Percentiles rank a stretch among this genome's conserved stretches.
Evolutionary conservation across 2,329 filamentous ascomycete species (phyloP).

Genomic region (Calonectria honghensis): DNA sequence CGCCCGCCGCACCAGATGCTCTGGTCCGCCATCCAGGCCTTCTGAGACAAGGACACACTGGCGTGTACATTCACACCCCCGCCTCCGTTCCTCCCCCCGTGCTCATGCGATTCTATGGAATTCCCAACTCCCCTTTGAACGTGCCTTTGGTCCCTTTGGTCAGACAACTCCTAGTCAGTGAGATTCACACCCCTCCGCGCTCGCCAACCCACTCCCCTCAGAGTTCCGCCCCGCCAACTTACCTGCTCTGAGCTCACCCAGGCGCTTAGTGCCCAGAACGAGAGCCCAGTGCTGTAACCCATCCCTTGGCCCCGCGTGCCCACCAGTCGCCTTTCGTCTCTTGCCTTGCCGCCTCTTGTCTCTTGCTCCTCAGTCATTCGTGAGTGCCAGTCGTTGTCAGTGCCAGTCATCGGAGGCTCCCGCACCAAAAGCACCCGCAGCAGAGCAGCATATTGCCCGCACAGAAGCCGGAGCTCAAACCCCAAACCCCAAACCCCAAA

Average conservation of each 20-base stretch:
- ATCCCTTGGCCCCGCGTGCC: constrained; percentile 32
- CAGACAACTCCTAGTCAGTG: constrained; percentile 10
- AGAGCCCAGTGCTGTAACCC: constrained; percentile 20
- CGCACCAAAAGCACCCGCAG: constrained; percentile 10
- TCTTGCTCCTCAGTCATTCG: constrained; percentile 19
- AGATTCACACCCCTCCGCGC: constrained; percentile 25
- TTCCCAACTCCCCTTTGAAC: constrained; percentile 45
- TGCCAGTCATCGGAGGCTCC: constrained; percentile 18
- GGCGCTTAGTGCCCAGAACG: constrained; percentile 31
- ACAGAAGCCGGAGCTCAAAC: constrained; percentile 15
- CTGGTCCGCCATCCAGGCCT: constrained; percentile 39
- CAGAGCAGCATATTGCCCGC: constrained; percentile 8
- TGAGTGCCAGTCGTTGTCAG: constrained; percentile 12
- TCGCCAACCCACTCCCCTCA: constrained; percentile 17
- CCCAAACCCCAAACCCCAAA: constrained; percentile 27
- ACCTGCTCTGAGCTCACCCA: constrained; percentile 26
- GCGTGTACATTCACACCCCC: constrained; percentile 28
- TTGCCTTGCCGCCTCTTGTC: constrained; percentile 34
- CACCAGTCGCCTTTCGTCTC: constrained; percentile 32
- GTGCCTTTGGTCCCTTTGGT: not conserved
- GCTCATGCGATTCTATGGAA: constrained; percentile 44
- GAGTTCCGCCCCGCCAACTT: constrained; percentile 24
- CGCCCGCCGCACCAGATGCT: constrained; percentile 42
- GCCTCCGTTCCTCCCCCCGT: constrained; percentile 38
- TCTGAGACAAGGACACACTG: constrained; percentile 40